Evolutionary conservation across 306 rosid genomes (phyloP).

Genomic region (Dalbergia oliveri): DNA sequence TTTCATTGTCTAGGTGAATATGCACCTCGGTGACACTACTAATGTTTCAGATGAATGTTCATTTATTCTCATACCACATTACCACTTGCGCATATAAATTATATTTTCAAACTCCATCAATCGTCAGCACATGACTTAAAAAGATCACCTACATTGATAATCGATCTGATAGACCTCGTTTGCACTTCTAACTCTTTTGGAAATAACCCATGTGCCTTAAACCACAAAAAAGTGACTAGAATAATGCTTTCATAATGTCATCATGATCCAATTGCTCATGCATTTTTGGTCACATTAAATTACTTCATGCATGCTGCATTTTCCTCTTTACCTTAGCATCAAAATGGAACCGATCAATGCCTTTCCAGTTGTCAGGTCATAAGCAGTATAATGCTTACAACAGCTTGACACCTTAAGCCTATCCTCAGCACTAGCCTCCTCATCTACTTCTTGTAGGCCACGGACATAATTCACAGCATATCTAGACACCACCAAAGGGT

Average conservation of each 20-base stretch:
- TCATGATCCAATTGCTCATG: background rate
- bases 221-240: background rate
- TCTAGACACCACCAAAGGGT: conserved; percentile 69
- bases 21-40: background rate
- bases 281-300: background rate
- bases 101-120: background rate
- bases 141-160: background rate
- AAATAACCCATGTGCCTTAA: background rate
- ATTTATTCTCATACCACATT: background rate
- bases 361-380: conserved; percentile 82
- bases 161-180: background rate
- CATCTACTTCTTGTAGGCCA: conserved; percentile 70
- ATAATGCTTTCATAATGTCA: background rate
- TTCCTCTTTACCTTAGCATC: conserved; percentile 70
- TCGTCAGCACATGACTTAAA: no score
- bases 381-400: conserved; percentile 91
- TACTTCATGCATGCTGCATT: background rate
- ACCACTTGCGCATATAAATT: no score
- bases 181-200: background rate
- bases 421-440: conserved; percentile 52
- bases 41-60: background rate
- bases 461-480: conserved; percentile 76
- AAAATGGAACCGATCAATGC: conserved; percentile 73
- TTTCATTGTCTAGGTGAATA: background rate
- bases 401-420: conserved; percentile 89